These are phyloP conservation scores for Saturnispora besseyi DNA, from an alignment of 805 yeast species.

Conservation along the genomic window DNA sequence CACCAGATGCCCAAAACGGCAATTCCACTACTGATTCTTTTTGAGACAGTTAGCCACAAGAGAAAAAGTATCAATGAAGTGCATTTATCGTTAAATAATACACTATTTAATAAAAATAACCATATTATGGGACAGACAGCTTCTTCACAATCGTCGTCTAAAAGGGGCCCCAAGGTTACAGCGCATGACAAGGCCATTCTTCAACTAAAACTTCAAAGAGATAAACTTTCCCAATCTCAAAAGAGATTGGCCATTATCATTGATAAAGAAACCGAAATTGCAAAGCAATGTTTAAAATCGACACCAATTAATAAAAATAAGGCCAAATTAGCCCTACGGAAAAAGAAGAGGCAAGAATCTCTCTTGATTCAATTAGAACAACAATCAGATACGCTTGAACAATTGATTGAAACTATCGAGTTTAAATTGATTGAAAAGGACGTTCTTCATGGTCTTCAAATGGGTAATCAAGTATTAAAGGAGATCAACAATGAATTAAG, in stretches of 20 bases:
- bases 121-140: slow-evolving; percentile 28
- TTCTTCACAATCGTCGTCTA: slow-evolving; percentile 15
- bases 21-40: neutral
- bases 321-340: slow-evolving; percentile 62
- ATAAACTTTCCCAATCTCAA: slow-evolving; percentile 68
- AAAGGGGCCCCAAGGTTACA: slow-evolving; percentile 54
- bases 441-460: slow-evolving; percentile 67
- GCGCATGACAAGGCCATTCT: slow-evolving; percentile 79
- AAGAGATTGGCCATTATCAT: slow-evolving; percentile 48
- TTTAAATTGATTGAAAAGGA: slow-evolving; percentile 84
- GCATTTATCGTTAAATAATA: neutral
- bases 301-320: slow-evolving; percentile 41
- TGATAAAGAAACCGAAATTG: slow-evolving; percentile 51
- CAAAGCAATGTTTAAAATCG: slow-evolving; percentile 42
- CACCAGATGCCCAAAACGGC: neutral
- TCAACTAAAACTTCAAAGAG: slow-evolving; percentile 83
- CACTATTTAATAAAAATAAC: neutral
- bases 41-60: neutral
- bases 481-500: slow-evolving; percentile 72
- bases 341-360: slow-evolving; percentile 74
- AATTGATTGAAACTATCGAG: slow-evolving; percentile 71
- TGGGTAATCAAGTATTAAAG: slow-evolving; percentile 71
- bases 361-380: slow-evolving; percentile 61
- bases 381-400: slow-evolving; percentile 74
- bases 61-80: neutral